Conservation (phyloP, 1,284 basidiomycete genomes). For the Vanrija pseudolonga region DNA sequence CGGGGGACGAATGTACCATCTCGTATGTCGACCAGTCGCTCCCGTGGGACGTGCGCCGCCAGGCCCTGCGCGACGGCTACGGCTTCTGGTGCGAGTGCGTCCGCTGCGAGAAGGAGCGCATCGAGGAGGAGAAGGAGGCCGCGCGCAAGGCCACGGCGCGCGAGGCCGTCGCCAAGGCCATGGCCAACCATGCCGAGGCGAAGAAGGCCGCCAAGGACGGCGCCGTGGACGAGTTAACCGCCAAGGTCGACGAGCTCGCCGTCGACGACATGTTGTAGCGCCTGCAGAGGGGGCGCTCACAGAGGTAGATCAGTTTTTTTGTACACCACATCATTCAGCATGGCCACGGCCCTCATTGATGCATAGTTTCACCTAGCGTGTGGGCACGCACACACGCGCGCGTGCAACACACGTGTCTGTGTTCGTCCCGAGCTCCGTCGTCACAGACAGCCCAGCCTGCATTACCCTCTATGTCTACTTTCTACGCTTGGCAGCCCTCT, state of each 20-base stretch:
- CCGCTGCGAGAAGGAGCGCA: constrained; percentile 58
- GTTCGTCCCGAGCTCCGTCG: no score
- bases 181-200: not conserved
- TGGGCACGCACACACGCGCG: not conserved
- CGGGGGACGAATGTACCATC: constrained; percentile 66
- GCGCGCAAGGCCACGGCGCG: not conserved
- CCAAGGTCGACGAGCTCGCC: constrained; percentile 8
- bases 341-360: no score
- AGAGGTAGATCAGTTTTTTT: not conserved
- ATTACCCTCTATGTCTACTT: constrained; percentile 3
- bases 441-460: not conserved
- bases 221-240: constrained; percentile 1
- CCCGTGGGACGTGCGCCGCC: constrained; percentile 57
- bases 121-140: constrained; percentile 43
- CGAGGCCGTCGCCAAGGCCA: not conserved
- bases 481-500: constrained; percentile 5
- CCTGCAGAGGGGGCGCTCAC: no score
- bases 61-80: constrained; percentile 60
- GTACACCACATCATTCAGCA: no score
- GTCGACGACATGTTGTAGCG: constrained; percentile 15
- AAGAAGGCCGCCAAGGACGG: constrained; percentile 2
- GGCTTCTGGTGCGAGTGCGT: constrained; percentile 74
- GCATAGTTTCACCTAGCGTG: no score
- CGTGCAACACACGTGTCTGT: no score
- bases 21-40: constrained; percentile 71